These are phyloP conservation scores for Trichoderma atrobrunneum DNA, from an alignment of 2,329 filamentous ascomycete genomes.

Conservation along the genomic window DNA sequence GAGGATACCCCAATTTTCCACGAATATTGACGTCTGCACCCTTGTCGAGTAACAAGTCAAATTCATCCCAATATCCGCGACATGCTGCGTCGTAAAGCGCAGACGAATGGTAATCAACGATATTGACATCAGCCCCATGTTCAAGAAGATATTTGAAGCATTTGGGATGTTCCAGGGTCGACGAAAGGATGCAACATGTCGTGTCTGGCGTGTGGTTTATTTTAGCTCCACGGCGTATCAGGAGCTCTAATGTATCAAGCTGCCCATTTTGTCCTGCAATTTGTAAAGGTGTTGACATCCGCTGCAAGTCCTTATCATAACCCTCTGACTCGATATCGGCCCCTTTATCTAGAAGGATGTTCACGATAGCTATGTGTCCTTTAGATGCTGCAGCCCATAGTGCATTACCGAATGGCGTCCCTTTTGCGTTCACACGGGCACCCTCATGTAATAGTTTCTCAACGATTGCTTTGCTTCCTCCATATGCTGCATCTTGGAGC, in stretches of 20 bases:
- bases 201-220: not conserved
- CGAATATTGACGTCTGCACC: not conserved
- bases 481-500: not conserved
- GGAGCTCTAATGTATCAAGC: not conserved
- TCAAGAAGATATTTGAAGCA: not conserved
- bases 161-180: rapidly evolving
- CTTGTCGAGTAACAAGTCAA: not conserved
- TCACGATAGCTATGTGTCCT: not conserved
- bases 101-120: not conserved
- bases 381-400: not conserved
- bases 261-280: not conserved
- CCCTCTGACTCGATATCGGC: not conserved
- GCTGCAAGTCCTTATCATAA: too few relatives aligned
- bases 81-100: not conserved
- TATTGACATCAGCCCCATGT: not conserved
- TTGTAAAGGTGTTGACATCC: not conserved
- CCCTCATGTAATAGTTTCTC: not conserved
- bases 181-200: not conserved
- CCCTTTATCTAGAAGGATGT: not conserved
- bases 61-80: not conserved
- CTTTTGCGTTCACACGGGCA: not conserved
- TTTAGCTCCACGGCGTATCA: not conserved
- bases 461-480: not conserved
- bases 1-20: not conserved
- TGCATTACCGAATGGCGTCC: not conserved